Evolutionary conservation across 1,284 basidiomycete genomes (phyloP), one percentile per base, ranked within the genome.

Genomic region (Phlebopus sp.): DNA sequence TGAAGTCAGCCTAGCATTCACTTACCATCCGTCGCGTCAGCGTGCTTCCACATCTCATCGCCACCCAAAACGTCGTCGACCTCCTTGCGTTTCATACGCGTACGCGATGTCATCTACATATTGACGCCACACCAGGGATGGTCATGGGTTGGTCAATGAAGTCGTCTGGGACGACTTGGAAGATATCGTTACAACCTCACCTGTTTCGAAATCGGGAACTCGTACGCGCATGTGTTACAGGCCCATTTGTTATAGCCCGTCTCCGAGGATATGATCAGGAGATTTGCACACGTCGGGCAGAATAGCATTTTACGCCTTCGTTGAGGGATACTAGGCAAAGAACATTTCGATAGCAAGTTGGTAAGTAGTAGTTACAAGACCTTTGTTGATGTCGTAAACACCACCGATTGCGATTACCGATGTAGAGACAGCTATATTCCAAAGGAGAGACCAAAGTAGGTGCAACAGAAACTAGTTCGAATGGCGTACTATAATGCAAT

Each of bases 11-110:
- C 11, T 23, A 9, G 34, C 8, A 29, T 29, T 8, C 41, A 70
- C 78, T 50, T 53, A 92, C 92, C 81, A 54, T 83, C 78, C 0
- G 90, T 95, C 40, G 86, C 85, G 68, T 97, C 95, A 4, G 96
- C 96, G 66, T 97, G 93, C 55, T 88, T 90, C 94, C 96, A 98
- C 66, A 85, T 86, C 49, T 94, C 92, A 30, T 92, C 91, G 10
- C 92, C 94, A 37, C 94, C 95, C 27, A 97, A 74, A 1, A 98
- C 93, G 62, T 97, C 94, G 63, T 97, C 94, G 19, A 94, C 86
- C 59, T 86, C 78, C 66, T 97, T 97, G 15, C 90, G 78, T 58
- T 84, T 85, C 55, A 93, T 75, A 56, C 82, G 84, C 39, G 87
- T 93, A 32, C 93, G 76, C 50, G 88, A 89, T 34, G 90, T 95